These are phyloP conservation scores for Lasiosphaeris hirsuta DNA, from an alignment of 495 filamentous ascomycete genomes.

Conservation along the genomic window DNA sequence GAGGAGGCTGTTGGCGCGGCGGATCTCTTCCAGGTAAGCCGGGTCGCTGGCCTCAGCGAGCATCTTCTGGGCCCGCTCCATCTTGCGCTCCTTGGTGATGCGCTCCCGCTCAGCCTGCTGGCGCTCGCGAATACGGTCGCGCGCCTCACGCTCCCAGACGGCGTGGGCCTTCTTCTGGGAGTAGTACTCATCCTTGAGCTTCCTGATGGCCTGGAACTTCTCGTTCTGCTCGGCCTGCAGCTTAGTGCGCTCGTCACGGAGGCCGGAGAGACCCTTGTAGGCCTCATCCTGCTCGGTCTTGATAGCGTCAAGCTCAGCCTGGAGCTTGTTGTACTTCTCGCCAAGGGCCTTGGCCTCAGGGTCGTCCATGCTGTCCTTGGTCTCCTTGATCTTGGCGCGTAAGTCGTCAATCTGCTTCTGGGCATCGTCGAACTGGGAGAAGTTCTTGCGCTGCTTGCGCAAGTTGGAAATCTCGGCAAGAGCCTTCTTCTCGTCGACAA, in stretches of 20 bases:
- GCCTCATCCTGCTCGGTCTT: slow-evolving; percentile 86
- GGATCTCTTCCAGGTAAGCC: slow-evolving; percentile 88
- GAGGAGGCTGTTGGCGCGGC: slow-evolving; percentile 78
- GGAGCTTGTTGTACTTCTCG: slow-evolving; percentile 76
- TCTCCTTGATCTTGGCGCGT: slow-evolving; percentile 78
- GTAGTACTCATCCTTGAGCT: slow-evolving; percentile 84
- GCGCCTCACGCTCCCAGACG: slow-evolving; percentile 77
- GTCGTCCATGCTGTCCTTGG: slow-evolving; percentile 82
- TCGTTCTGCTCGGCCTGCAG: slow-evolving; percentile 77
- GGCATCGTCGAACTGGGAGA: slow-evolving; percentile 72
- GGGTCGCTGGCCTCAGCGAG: slow-evolving; percentile 86
- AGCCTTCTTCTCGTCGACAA: slow-evolving; percentile 97
- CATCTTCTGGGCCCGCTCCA: slow-evolving; percentile 77
- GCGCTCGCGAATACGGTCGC: slow-evolving; percentile 58
- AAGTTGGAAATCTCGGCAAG: slow-evolving; percentile 75
- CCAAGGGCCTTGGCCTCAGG: slow-evolving; percentile 86
- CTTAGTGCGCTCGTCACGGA: slow-evolving; percentile 84
- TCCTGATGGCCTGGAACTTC: slow-evolving; percentile 74
- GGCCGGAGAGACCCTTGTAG: slow-evolving; percentile 78
- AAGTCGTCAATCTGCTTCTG: slow-evolving; percentile 83
- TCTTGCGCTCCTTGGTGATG: slow-evolving; percentile 76
- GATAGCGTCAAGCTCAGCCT: slow-evolving; percentile 81
- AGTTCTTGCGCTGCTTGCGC: slow-evolving; percentile 85
- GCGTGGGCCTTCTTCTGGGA: slow-evolving; percentile 68
- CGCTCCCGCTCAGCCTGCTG: slow-evolving; percentile 66